phyloP scores from a whole-genome alignment of 2,329 filamentous ascomycete species.

The Aulographum hederae region DNA sequence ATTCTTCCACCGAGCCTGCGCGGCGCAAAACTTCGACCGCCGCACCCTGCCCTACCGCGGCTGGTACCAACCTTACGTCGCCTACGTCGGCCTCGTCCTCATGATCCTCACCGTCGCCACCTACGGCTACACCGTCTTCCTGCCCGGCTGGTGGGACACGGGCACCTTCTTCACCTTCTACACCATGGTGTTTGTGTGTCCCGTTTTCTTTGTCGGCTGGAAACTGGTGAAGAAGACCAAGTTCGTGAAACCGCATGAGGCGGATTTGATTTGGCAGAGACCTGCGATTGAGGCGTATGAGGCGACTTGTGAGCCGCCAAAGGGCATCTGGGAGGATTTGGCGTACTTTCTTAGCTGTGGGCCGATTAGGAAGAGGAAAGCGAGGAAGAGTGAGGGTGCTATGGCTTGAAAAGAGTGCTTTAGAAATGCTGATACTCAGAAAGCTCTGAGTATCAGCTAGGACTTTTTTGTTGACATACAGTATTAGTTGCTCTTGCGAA shows the following conservation, averaged over 20 bases:
- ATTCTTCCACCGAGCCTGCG: constrained; percentile 35
- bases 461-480: too few relatives aligned
- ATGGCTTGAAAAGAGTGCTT: too few relatives aligned
- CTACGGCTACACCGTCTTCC: constrained; percentile 37
- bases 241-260: not conserved
- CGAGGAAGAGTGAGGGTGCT: too few relatives aligned
- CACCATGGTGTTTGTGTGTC: not conserved
- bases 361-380: too few relatives aligned
- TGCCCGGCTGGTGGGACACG: constrained; percentile 21
- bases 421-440: too few relatives aligned
- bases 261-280: not conserved
- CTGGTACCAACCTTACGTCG: constrained; percentile 40
- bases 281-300: not conserved
- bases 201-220: not conserved
- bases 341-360: too few relatives aligned
- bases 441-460: too few relatives aligned
- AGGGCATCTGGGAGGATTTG: too few relatives aligned
- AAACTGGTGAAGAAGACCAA: not conserved
- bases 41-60: constrained; percentile 37
- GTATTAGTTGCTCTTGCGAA: too few relatives aligned
- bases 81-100: constrained; percentile 15
- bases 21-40: constrained; percentile 34
- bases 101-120: constrained; percentile 21
- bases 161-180: constrained; percentile 20
- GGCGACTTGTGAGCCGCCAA: not conserved